A percentile compares a stretch with the other conserved stretches of the same genome.
phyloP scores from a whole-genome alignment of 1,139 yeast genomes.

The Yamadazyma kanchanaburiensis region DNA sequence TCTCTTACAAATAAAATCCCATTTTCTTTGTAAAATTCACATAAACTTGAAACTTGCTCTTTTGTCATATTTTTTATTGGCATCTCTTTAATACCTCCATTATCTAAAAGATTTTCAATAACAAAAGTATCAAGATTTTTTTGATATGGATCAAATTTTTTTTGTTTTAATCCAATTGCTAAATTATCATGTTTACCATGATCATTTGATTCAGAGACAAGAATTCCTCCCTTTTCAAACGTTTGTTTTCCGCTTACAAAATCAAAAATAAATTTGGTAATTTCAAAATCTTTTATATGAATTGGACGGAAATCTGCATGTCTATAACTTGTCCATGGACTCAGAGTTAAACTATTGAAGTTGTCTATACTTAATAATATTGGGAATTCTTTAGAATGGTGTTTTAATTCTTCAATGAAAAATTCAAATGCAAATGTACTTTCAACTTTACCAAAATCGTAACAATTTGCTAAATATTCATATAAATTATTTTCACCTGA shows the following conservation, averaged over 20 bases:
- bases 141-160: slow-evolving; percentile 56
- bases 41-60: slow-evolving; percentile 51
- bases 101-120: slow-evolving; percentile 44
- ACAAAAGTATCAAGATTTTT: slow-evolving; percentile 51
- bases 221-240: slow-evolving; percentile 61
- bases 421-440: slow-evolving; percentile 45
- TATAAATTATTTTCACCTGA: slow-evolving; percentile 42
- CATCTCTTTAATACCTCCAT: slow-evolving; percentile 47
- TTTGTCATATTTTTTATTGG: slow-evolving; percentile 49
- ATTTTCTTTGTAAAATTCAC: slow-evolving; percentile 53
- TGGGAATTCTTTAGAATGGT: slow-evolving; percentile 46
- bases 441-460: slow-evolving; percentile 37
- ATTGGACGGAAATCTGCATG: slow-evolving; percentile 56
- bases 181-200: slow-evolving; percentile 41
- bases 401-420: slow-evolving; percentile 51
- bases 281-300: slow-evolving; percentile 61
- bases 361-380: slow-evolving; percentile 74
- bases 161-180: slow-evolving; percentile 55
- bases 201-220: slow-evolving; percentile 54
- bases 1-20: slow-evolving; percentile 47
- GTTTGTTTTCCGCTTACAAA: slow-evolving; percentile 51
- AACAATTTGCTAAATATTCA: slow-evolving; percentile 34
- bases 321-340: slow-evolving; percentile 59
- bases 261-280: slow-evolving; percentile 59
- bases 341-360: slow-evolving; percentile 60